Evolutionary conservation across 208 protist genomes (phyloP), one percentile per base, ranked within the genome.

Genomic region (Leptomonas pyrrhocoris): DNA sequence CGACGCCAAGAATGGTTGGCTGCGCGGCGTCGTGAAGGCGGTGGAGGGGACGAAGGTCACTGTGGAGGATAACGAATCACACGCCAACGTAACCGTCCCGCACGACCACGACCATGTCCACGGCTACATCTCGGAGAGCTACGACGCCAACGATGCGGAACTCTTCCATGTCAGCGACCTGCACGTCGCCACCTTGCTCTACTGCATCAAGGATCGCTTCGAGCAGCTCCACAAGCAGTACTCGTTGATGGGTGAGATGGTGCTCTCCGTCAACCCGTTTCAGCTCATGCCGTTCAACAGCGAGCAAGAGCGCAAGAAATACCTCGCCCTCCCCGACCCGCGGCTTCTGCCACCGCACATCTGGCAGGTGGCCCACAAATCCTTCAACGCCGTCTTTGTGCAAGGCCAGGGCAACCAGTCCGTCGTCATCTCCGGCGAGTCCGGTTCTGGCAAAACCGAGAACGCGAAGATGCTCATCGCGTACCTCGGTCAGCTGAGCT

Each of bases 381-480:
- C 91, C 21, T 96, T 88, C 81, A 85, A 85, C 61, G 75, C 86
- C 30, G 88, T 97, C 69, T 79, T 94, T 19, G 43, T 94, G 28
- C 82, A 85, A 48, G 83, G 82, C 46, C 70, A 83, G 53, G 85
- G 82, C 54, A 96, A 96, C 73, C 91, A 98, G 78, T 95, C 90
- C 30, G 81, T 98, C 59, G 78, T 97, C 66, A 94, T 98, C 70
- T 95, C 91, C n/a, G 97, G 97, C 50, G 97, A 98, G 82, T 97
- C 92, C 7, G 97, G 97, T 45, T 95, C 96, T 19, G 97, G 97
- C 15, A 98, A 98, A 83, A 98, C 96, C 6, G 95, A 98, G 72
- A 96, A 89, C 68, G 78, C 90, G 2, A 97, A 97, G 79, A 88
- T 88, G 70, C 73, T 97, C 25, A 90, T 97, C 53, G 75, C 80